Evolutionary conservation across 345 rosid genomes (phyloP).

Genomic region (Kernera saxatilis): DNA sequence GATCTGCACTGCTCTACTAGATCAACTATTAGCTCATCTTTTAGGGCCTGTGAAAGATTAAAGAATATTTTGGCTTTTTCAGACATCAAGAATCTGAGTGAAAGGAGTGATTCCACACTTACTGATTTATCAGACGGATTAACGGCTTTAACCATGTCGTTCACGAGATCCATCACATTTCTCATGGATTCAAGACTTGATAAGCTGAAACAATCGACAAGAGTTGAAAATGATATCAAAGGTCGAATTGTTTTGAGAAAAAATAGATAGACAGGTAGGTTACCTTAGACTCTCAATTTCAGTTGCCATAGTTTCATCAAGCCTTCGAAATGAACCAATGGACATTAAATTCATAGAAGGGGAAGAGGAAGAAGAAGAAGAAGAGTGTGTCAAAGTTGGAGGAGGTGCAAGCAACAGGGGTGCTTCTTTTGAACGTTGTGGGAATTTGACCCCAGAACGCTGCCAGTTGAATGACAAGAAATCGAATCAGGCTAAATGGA

Average conservation of each 20-base stretch:
- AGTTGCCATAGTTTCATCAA: slow-evolving; percentile 89
- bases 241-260: background rate
- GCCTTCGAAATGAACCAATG: slow-evolving; percentile 69
- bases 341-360: slow-evolving; percentile 66
- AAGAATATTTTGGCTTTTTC: background rate
- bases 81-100: background rate
- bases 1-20: slow-evolving; percentile 75
- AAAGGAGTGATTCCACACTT: slow-evolving; percentile 6
- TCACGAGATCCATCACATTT: slow-evolving; percentile 66
- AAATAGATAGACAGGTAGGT: background rate
- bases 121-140: slow-evolving; percentile 58
- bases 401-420: slow-evolving; percentile 83
- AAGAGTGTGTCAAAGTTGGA: slow-evolving; percentile 38
- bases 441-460: slow-evolving; percentile 77
- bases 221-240: background rate
- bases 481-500: too few species aligned
- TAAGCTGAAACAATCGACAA: slow-evolving; percentile 37
- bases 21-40: slow-evolving; percentile 89
- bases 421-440: slow-evolving; percentile 60
- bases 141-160: slow-evolving; percentile 90
- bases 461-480: too few species aligned
- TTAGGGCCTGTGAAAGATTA: slow-evolving; percentile 51
- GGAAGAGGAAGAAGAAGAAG: slow-evolving; percentile 18
- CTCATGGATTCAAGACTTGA: slow-evolving; percentile 76
- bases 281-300: slow-evolving; percentile 78